phyloP scores from a whole-genome alignment of 352 stramenopile genomes.

The Globisporangium paddicum region DNA sequence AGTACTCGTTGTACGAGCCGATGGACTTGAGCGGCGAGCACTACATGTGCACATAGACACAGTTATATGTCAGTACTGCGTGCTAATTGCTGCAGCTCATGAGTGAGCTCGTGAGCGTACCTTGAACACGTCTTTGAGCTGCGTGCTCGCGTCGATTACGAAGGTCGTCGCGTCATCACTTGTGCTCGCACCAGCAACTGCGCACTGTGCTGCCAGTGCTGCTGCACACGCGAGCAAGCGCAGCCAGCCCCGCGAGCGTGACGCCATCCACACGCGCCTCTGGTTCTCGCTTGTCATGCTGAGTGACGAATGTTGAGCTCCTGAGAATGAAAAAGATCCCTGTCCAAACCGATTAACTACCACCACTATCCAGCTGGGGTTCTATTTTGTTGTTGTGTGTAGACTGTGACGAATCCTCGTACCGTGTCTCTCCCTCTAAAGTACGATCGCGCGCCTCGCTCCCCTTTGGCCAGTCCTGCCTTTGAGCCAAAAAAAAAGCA shows the following conservation, averaged over 20 bases:
- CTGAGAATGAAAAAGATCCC: no score
- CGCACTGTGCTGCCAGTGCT: background rate
- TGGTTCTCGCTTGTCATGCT: background rate
- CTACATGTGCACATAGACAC: constrained; percentile 15
- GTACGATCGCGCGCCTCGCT: constrained; percentile 3
- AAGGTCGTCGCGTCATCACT: constrained; percentile 22
- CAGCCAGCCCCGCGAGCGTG: background rate
- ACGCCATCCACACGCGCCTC: background rate
- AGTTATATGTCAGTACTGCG: no score
- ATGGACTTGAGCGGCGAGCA: constrained; percentile 63
- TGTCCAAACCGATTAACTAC: background rate
- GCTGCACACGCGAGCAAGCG: constrained; percentile 1
- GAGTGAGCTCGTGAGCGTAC: background rate
- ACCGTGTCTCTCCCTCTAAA: background rate
- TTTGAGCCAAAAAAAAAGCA: constrained; percentile 2
- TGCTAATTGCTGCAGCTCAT: background rate
- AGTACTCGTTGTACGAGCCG: constrained; percentile 83
- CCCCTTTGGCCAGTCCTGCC: constrained; percentile 5
- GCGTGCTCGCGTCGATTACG: constrained; percentile 48
- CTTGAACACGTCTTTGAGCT: constrained; percentile 49
- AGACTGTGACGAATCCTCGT: background rate
- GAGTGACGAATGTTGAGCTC: background rate
- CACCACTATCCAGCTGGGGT: background rate
- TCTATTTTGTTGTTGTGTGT: no score
- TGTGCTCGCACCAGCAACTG: background rate